These are phyloP conservation scores for Debaryomyces coudertii DNA, from an alignment of 1,139 yeast genomes.

Conservation along the genomic window DNA sequence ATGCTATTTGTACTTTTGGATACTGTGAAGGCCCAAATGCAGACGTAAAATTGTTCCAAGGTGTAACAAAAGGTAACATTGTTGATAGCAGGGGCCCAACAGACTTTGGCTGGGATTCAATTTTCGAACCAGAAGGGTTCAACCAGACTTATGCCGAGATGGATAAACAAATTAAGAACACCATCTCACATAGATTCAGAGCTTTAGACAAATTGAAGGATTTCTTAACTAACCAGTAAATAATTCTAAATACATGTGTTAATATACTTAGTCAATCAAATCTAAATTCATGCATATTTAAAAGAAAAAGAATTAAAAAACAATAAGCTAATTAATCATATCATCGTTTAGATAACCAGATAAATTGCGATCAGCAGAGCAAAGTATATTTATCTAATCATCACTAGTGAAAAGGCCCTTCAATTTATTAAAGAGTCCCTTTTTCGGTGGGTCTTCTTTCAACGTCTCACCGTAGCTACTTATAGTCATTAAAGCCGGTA, in stretches of 20 bases:
- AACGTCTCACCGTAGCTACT: constrained; percentile 26
- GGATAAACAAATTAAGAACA: constrained; percentile 73
- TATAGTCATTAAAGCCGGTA: constrained; percentile 25
- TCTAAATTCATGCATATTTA: constrained; percentile 1
- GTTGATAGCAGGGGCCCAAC: constrained; percentile 78
- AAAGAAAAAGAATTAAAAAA: constrained; percentile 4
- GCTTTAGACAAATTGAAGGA: constrained; percentile 76
- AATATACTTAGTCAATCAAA: neutral
- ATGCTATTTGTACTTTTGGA: constrained; percentile 92
- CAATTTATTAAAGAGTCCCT: constrained; percentile 36
- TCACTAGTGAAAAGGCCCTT: constrained; percentile 28
- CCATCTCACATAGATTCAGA: constrained; percentile 81
- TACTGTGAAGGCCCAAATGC: constrained; percentile 81
- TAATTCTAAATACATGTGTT: neutral
- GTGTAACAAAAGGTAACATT: constrained; percentile 77
- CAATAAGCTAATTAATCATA: neutral
- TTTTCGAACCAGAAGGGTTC: constrained; percentile 77
- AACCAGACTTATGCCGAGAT: constrained; percentile 88
- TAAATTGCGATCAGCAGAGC: neutral
- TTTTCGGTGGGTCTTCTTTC: constrained; percentile 23
- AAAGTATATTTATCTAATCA: neutral
- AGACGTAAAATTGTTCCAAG: constrained; percentile 78
- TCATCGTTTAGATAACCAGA: neutral
- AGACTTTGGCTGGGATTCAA: constrained; percentile 93
- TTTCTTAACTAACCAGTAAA: constrained; percentile 42